Base-by-base conservation (phyloP, 306 rosid species). In the Vigna nakashimae region DNA sequence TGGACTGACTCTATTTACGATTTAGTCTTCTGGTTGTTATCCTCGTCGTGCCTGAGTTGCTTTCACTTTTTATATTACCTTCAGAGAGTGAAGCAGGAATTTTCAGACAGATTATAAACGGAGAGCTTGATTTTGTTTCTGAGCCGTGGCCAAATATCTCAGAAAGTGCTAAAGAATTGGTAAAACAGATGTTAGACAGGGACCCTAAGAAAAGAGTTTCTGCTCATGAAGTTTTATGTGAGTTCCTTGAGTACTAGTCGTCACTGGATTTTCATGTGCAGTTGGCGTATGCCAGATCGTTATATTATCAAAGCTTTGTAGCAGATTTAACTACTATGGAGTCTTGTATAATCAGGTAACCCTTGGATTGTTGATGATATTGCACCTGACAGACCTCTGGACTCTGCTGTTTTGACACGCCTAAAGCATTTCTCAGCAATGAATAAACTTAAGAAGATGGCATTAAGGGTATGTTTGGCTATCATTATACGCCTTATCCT, bases 361-460 rank as follows among this genome's bases (percentile, higher is more conserved):
- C 97, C 98, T 22, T 93, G 98, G 98, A 93, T 93, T 59, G 78
- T 86, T 38, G 98, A 93, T 80, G 98, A 91, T 74, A 83, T 91
- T 83, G 97, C 98, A 58, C 98, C 98, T 0, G 97, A 93, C 86
- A 87, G 87, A 65, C 97, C 98, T 59, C 82, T 93, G 76, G 97
- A 89, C 77, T 91, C 97, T 74, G 98, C 98, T 72, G 98, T 93
- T 84, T 84, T 93, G 87, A 78, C 98, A 28, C 96, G 98, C 56
- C 87, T 93, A 80, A 93, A 93, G 78, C 97, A 89, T 78, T 93
- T 93, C 85, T 91, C 98, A 7, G 97, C 94, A 46, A 93, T 93
- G 98, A 85, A 93, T 78, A 93, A 91, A 56, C 86, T 93, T 30
- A 93, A 93, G 87, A 93, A 93, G 88, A 89, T 93, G 98, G 98